Evolutionary conservation across 495 filamentous ascomycete genomes (phyloP).

Genomic region (Penicillium desertorum): DNA sequence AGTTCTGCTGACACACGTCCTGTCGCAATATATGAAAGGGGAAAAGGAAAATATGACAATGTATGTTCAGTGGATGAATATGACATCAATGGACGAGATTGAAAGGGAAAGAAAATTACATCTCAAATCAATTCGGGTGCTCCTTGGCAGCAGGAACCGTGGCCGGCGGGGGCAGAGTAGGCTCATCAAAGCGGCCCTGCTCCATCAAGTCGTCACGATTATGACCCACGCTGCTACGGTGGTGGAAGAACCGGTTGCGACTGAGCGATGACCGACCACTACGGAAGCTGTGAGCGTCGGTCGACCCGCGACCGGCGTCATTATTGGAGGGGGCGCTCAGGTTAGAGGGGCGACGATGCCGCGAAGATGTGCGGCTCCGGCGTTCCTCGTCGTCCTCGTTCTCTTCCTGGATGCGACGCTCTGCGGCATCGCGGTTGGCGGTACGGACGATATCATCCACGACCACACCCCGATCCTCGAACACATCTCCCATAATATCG

Average conservation of each 20-base stretch:
- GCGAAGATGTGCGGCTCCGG: conserved; percentile 28
- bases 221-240: conserved; percentile 29
- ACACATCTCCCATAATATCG: conserved; percentile 69
- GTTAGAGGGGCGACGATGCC: conserved; percentile 30
- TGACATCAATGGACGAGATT: not conserved
- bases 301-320: conserved; percentile 31
- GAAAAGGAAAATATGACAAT: not conserved
- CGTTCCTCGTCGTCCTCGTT: conserved; percentile 43
- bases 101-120: not conserved
- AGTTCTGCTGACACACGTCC: not conserved
- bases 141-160: conserved; percentile 2
- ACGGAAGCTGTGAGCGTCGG: conserved; percentile 35
- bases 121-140: conserved; percentile 12
- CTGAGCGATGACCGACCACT: conserved; percentile 33
- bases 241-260: conserved; percentile 43
- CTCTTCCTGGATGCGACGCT: conserved; percentile 48
- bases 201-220: conserved; percentile 37
- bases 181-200: conserved; percentile 28
- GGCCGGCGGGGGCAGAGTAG: conserved; percentile 7
- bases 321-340: conserved; percentile 22
- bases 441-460: conserved; percentile 41
- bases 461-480: conserved; percentile 50
- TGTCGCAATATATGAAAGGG: not conserved
- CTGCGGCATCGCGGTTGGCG: conserved; percentile 42
- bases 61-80: not conserved